Base-by-base conservation (phyloP, 2,329 filamentous ascomycete genomes). In the Cercospora sesami region DNA sequence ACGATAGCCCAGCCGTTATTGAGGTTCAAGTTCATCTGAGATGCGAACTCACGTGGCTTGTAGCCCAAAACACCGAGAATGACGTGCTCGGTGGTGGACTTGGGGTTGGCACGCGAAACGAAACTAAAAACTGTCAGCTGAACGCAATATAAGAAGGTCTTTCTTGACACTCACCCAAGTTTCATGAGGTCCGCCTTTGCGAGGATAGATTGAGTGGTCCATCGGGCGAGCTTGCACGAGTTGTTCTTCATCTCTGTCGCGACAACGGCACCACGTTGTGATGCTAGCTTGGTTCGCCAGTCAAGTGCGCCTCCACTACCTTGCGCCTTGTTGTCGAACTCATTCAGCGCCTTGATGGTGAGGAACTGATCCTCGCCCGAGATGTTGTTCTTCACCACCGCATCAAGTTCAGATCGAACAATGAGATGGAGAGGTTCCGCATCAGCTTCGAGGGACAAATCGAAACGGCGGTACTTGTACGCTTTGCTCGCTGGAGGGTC, bases 171-270 rank as follows among this genome's bases (percentile, higher is more conserved):
- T 73, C 85, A 94, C 91, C 93, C 95, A 80, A 99, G 89, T 86
- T 98, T 99, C 93, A 99, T 97, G 73, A 93, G 86, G 79, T 99
- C 95, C n/a, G 95, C 94, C 83, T 94, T 94, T 80, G 94, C 94
- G 67, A 99, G 88, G 78, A 99, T 97, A 78, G 91, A 92, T 86
- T 99, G 95, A 53, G 94, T 93, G 33, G 95, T 97, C 95, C 95
- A 99, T 80, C 95, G 87, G 67, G 95, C 95, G 71, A 99, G 90
- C 86, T 99, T 99, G 91, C 93, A 96, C 79, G 90, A 93, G 88
- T 99, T 99, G 89, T 99, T 99, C 92, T 99, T 99, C 95, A 99
- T 99, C 85, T 99, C 95, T 12, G 95, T 99, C 21, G 95, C 95
- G 28, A 99, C 91, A 53, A 99, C 94, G 66, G 95, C 95, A 89